Conservation (phyloP, 306 rosid species). For the Cicer judaicum region DNA sequence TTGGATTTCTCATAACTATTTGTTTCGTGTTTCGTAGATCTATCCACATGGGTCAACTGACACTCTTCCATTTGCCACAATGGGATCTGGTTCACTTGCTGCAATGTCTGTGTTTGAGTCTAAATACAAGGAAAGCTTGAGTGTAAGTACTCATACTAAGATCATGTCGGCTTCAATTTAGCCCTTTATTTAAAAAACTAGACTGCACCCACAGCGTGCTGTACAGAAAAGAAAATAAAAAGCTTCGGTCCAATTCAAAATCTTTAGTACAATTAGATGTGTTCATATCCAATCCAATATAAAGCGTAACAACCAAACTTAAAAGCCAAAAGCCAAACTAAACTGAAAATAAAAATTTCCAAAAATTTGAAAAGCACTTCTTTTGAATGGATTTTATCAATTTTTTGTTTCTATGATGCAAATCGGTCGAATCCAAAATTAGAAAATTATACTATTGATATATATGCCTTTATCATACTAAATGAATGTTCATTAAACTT, state of each 20-base stretch:
- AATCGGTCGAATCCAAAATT: neutral
- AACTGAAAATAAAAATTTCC: neutral
- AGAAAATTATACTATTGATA: neutral
- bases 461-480: neutral
- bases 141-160: constrained; percentile 46
- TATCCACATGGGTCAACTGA: constrained; percentile 92
- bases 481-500: neutral
- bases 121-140: constrained; percentile 71
- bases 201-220: neutral
- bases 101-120: constrained; percentile 60
- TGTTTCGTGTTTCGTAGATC: constrained; percentile 59
- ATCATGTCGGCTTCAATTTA: neutral
- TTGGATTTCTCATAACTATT: constrained; percentile 40
- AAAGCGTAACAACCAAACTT: neutral
- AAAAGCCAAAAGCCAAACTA: neutral
- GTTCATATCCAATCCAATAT: neutral
- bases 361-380: no score
- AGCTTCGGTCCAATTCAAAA: neutral
- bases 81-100: constrained; percentile 64
- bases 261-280: neutral
- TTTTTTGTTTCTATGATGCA: neutral
- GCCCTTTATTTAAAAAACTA: neutral
- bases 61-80: constrained; percentile 59
- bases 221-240: neutral
- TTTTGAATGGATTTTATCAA: neutral